A percentile compares a stretch with the other conserved stretches of the same genome.
These are phyloP conservation scores for Hymenoscyphus salicellus DNA, from an alignment of 2,329 filamentous ascomycete genomes.

Conservation along the genomic window DNA sequence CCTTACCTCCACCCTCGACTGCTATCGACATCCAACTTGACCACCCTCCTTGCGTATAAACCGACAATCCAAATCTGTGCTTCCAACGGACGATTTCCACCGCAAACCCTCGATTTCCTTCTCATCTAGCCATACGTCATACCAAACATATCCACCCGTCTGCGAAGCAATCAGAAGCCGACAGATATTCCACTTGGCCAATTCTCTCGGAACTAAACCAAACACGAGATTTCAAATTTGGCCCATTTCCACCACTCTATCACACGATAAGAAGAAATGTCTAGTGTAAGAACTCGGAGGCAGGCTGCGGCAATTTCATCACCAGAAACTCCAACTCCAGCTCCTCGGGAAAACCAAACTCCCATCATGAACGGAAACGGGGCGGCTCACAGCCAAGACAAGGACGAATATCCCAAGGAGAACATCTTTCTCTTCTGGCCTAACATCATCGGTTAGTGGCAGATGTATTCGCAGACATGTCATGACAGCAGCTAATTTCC, in stretches of 20 bases:
- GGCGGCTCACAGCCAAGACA: constrained; percentile 38
- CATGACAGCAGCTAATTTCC: constrained; percentile 18
- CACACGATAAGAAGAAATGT: constrained; percentile 28
- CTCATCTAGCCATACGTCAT: constrained; percentile 9
- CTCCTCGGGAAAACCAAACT: constrained; percentile 20
- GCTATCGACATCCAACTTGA: constrained; percentile 24
- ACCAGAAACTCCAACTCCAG: constrained; percentile 16
- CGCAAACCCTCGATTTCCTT: neutral
- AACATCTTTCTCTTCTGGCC: constrained; percentile 82
- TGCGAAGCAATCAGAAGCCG: constrained; percentile 4
- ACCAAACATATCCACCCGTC: neutral
- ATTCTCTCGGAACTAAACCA: constrained; percentile 1
- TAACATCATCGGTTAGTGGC: constrained; percentile 69
- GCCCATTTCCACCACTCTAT: neutral
- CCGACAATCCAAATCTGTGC: neutral
- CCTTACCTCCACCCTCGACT: neutral
- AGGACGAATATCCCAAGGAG: constrained; percentile 49
- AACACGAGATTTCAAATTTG: constrained; percentile 21
- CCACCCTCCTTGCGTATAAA: constrained; percentile 23
- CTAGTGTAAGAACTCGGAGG: constrained; percentile 34
- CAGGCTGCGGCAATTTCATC: constrained; percentile 33
- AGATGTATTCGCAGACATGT: neutral
- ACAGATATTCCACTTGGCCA: constrained; percentile 9
- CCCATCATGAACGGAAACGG: constrained; percentile 47
- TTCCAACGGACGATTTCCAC: neutral